A percentile compares a stretch with the other conserved stretches of the same genome.
Evolutionary conservation across 768 basidiomycete genomes (phyloP).

Genomic region (Psilocybe azurescens): DNA sequence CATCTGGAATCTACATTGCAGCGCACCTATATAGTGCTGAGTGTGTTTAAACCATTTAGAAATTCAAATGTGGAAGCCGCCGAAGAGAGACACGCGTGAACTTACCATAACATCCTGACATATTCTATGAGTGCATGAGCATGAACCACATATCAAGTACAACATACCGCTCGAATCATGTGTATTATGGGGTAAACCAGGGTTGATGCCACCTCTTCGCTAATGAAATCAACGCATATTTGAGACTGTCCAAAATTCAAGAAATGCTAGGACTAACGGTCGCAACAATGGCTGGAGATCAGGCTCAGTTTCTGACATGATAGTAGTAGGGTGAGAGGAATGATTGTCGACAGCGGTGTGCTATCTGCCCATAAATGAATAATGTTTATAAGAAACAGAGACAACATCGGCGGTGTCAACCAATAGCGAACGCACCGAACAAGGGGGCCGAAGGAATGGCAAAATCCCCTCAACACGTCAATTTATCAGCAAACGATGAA

Average conservation of each 20-base stretch:
- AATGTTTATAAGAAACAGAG: neutral
- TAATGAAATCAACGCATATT: constrained; percentile 18
- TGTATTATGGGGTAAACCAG: constrained; percentile 84
- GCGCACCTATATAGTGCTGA: constrained; percentile 74
- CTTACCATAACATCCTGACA: constrained; percentile 67
- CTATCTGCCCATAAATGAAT: neutral
- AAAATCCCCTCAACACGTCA: constrained; percentile 7
- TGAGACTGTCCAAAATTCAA: constrained; percentile 3
- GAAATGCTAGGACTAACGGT: constrained; percentile 34
- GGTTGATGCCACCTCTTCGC: constrained; percentile 59
- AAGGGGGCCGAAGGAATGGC: constrained; percentile 3
- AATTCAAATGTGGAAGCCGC: neutral
- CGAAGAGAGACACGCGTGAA: neutral
- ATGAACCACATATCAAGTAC: neutral
- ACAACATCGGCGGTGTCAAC: neutral
- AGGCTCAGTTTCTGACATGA: constrained; percentile 44
- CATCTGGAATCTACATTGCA: neutral
- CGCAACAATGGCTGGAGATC: constrained; percentile 50
- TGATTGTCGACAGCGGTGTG: constrained; percentile 8
- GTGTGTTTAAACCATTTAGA: neutral
- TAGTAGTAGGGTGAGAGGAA: constrained; percentile 6
- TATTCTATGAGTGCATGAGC: constrained; percentile 15
- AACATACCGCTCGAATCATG: constrained; percentile 67
- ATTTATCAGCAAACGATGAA: neutral
- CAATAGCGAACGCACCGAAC: neutral